Percentiles rank a stretch among this genome's conserved stretches.
Evolutionary conservation across 2,329 filamentous ascomycete genomes (phyloP).

Genomic region (Pseudogymnoascus sp.): DNA sequence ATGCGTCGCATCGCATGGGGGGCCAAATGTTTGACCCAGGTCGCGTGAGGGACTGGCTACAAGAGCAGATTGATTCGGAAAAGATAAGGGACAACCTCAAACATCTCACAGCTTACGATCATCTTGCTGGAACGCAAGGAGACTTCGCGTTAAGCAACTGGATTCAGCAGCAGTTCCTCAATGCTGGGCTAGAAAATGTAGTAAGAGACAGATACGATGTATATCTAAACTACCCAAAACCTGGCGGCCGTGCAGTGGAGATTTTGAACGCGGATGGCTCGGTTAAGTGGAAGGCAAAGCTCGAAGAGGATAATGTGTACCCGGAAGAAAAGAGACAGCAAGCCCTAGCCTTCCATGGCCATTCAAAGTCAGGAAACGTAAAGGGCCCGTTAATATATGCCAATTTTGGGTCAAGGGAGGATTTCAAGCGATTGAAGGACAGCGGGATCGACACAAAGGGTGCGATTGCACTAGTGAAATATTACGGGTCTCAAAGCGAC

Average conservation of each 20-base stretch:
- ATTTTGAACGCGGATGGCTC: slow-evolving; percentile 63
- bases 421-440: slow-evolving; percentile 67
- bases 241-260: slow-evolving; percentile 69
- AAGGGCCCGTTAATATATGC: slow-evolving; percentile 82
- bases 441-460: slow-evolving; percentile 67
- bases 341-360: slow-evolving; percentile 76
- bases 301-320: slow-evolving; percentile 74
- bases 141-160: slow-evolving; percentile 81
- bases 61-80: slow-evolving; percentile 61
- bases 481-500: slow-evolving; percentile 67
- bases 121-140: slow-evolving; percentile 90
- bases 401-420: slow-evolving; percentile 79
- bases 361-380: slow-evolving; percentile 80
- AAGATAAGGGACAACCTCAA: slow-evolving; percentile 64
- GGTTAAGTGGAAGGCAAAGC: slow-evolving; percentile 64
- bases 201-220: slow-evolving; percentile 72
- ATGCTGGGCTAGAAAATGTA: slow-evolving; percentile 67
- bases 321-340: slow-evolving; percentile 56
- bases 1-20: slow-evolving; percentile 52
- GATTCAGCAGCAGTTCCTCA: slow-evolving; percentile 68
- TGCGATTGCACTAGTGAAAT: slow-evolving; percentile 75
- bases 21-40: slow-evolving; percentile 76
- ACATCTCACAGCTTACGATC: slow-evolving; percentile 76
- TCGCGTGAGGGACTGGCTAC: slow-evolving; percentile 66
- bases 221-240: slow-evolving; percentile 84